Evolutionary conservation across 1,284 basidiomycete genomes (phyloP).

Genomic region (Ceratobasidium sp.): DNA sequence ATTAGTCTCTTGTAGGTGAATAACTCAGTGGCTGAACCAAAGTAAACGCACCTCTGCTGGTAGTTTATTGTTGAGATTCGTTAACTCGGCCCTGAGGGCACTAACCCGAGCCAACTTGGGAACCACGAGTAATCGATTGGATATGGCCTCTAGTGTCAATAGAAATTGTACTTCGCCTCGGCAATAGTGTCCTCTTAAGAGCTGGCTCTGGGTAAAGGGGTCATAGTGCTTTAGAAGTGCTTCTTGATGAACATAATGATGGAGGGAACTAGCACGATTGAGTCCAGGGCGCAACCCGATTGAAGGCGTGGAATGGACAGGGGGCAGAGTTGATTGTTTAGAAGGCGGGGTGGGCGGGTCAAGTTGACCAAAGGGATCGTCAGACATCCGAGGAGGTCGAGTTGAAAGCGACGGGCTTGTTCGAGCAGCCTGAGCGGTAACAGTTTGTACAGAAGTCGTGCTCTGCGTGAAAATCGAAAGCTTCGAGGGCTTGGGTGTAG

Average conservation of each 20-base stretch:
- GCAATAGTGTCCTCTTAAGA: constrained; percentile 89
- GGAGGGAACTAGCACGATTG: constrained; percentile 68
- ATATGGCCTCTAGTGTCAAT: constrained; percentile 88
- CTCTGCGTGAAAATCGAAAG: constrained; percentile 36
- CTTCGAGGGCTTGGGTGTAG: constrained; percentile 38
- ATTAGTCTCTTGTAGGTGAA: neutral
- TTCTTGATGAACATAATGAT: constrained; percentile 57
- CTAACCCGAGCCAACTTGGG: constrained; percentile 94
- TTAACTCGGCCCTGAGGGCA: constrained; percentile 93
- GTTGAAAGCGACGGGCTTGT: constrained; percentile 70
- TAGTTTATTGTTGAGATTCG: constrained; percentile 92
- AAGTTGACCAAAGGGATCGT: constrained; percentile 74
- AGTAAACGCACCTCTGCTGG: constrained; percentile 79
- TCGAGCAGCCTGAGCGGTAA: constrained; percentile 64
- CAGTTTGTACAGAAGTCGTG: constrained; percentile 46
- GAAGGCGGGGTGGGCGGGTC: constrained; percentile 53
- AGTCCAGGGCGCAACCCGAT: constrained; percentile 48
- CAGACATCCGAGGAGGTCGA: constrained; percentile 57
- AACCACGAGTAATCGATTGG: constrained; percentile 87
- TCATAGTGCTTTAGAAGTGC: constrained; percentile 69
- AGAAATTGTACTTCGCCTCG: constrained; percentile 92
- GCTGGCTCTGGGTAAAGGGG: constrained; percentile 65
- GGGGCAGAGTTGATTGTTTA: constrained; percentile 47
- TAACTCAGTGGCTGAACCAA: constrained; percentile 34
- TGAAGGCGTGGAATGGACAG: constrained; percentile 54